Base-by-base conservation (phyloP, 441 rosid genomes). In the Pelargonium fulgidum region DNA sequence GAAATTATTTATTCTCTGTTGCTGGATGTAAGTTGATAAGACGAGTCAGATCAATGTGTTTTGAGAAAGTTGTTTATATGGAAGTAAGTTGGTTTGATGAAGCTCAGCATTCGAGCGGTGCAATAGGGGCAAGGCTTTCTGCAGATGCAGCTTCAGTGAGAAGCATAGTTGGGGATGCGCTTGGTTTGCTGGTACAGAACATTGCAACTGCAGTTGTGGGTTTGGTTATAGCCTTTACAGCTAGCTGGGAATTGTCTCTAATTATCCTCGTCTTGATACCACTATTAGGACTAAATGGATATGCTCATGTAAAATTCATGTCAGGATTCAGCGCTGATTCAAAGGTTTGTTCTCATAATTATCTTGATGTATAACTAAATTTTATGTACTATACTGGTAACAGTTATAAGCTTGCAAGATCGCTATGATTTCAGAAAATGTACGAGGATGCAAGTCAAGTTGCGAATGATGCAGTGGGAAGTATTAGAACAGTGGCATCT, bases 361-460 rank as follows among this genome's bases (percentile, higher is more conserved):
- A 11, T 41, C 39, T 58, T 58, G 33, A 58, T 19, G 9, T 11
- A 58, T 20, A 0, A 26, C 24, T 59, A 59, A 59, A 3, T 0
- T 20, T 7, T 52, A 52, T 17, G 7, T 52, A 52, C 17, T 7
- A 52, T 6, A 14, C 12, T 7, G 24, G 24, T n/a, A 59, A 20
- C 36, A 24, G 26, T 24, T 22, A 61, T 24, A 36, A 64, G 19
- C 8, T 13, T 11, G 0, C 50, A 10, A 11, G 42, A 39, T 39
- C 0, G 42, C 17, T 50, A 69, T 73, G 50, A 29, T n/a, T 70
- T 74, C 84, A 92, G 96, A 76, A 62, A 78, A 85, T 82, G 88
- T 92, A 89, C 3, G 90, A 88, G 76, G 91, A 89, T 75, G 98
- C 98, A n/a, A 90, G 89, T 76, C 88, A 90, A 73, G 87, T 91